These are phyloP conservation scores for Alnus rubra DNA, from an alignment of 306 rosid genomes.

Conservation along the genomic window DNA sequence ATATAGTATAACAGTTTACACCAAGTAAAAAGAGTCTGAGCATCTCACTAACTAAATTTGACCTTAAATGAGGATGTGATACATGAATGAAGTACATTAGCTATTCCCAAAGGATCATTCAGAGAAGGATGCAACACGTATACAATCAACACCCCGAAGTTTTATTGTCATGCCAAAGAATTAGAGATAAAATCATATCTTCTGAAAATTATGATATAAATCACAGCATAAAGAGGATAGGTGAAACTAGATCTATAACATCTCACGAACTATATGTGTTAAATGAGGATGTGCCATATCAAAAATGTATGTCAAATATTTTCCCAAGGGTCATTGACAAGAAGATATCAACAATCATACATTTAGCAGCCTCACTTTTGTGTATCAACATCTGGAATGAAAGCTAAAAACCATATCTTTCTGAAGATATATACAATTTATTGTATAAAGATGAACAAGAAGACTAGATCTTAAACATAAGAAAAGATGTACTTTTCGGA, in stretches of 20 bases:
- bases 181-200: not conserved
- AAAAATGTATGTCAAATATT: not conserved
- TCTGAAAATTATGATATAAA: not conserved
- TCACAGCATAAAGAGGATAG: not conserved
- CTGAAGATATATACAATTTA: not conserved
- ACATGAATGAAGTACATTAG: not conserved
- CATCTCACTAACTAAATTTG: not conserved
- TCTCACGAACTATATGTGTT: not conserved
- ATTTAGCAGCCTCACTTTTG: not conserved
- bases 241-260: not conserved
- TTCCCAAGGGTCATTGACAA: conserved; percentile 15
- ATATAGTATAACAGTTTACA: conserved; percentile 3
- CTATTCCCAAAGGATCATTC: not conserved
- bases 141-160: not conserved
- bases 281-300: not conserved
- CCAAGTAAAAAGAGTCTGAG: not conserved
- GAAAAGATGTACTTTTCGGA: not conserved
- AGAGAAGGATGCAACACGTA: not conserved
- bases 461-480: not conserved
- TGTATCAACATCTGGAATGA: not conserved
- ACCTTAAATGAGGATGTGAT: not conserved
- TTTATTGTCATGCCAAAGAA: not conserved
- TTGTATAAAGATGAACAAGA: not conserved
- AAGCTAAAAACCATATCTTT: not conserved
- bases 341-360: not conserved